Evolutionary conservation across 495 filamentous ascomycete genomes (phyloP).

Genomic region (Penicillium roqueforti): DNA sequence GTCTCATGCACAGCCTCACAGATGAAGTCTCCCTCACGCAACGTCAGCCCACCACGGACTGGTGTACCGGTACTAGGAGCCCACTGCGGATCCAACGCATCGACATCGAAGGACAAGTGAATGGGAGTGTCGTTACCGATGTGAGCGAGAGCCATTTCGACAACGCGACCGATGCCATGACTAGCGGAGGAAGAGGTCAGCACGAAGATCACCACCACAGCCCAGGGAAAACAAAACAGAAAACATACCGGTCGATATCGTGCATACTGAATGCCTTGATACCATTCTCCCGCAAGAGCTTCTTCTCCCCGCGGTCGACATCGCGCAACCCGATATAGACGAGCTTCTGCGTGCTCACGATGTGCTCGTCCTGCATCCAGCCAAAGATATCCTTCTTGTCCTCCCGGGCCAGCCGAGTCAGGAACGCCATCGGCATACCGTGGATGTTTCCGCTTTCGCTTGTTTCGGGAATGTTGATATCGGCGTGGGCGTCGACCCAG

Average conservation of each 20-base stretch:
- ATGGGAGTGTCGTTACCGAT: conserved; percentile 93
- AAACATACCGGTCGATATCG: conserved; percentile 76
- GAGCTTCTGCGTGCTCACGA: conserved; percentile 72
- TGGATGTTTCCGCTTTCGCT: conserved; percentile 91
- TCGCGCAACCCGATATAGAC: conserved; percentile 97
- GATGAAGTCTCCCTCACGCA: conserved; percentile 96
- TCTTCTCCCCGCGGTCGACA: conserved; percentile 89
- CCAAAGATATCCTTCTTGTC: conserved; percentile 73
- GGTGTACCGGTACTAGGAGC: conserved; percentile 95
- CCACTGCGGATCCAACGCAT: conserved; percentile 93
- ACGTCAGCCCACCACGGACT: conserved; percentile 89
- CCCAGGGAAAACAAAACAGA: conserved; percentile 1
- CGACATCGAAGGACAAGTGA: conserved; percentile 95
- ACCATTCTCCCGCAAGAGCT: conserved; percentile 75
- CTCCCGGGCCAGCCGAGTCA: conserved; percentile 77
- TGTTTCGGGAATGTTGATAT: conserved; percentile 94
- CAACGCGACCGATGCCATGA: conserved; percentile 89
- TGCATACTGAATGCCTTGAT: conserved; percentile 99
- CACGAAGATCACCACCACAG: background rate
- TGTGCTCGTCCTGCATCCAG: conserved; percentile 69
- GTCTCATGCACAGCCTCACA: conserved; percentile 94
- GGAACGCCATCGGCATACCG: conserved; percentile 94
- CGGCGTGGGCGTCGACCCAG: conserved; percentile 97
- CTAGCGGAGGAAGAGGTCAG: conserved; percentile 32
- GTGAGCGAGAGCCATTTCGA: conserved; percentile 95